Evolutionary conservation across 495 filamentous ascomycete species (phyloP).

Genomic region (Neurospora sp.): DNA sequence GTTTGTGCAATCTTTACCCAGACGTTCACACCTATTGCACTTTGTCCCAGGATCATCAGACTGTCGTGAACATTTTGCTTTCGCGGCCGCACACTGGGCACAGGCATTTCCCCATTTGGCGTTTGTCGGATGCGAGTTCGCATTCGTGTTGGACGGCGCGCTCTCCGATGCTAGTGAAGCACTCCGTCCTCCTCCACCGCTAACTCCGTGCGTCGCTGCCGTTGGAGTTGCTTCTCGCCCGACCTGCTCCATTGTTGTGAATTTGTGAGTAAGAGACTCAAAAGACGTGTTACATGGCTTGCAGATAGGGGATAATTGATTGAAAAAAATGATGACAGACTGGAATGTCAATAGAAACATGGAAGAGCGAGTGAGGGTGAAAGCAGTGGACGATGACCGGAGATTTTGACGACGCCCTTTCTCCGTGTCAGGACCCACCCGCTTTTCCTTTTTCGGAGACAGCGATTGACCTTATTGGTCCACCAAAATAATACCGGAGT

Average conservation of each 20-base stretch:
- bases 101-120: slow-evolving; percentile 2
- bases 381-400: neutral
- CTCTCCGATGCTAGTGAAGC: neutral
- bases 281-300: neutral
- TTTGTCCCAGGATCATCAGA: neutral
- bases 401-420: neutral
- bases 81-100: slow-evolving; percentile 1
- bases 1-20: neutral
- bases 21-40: neutral
- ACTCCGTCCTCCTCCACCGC: neutral
- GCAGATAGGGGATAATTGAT: neutral
- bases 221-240: neutral
- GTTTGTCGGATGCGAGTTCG: neutral
- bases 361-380: neutral
- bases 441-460: neutral
- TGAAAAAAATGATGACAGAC: neutral
- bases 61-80: neutral
- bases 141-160: neutral
- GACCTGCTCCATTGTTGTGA: neutral
- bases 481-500: neutral
- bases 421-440: neutral
- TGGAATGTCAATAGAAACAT: neutral
- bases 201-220: neutral
- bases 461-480: neutral
- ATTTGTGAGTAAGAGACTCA: neutral